Conservation (phyloP, 768 basidiomycete species). For the Mycena venus region DNA sequence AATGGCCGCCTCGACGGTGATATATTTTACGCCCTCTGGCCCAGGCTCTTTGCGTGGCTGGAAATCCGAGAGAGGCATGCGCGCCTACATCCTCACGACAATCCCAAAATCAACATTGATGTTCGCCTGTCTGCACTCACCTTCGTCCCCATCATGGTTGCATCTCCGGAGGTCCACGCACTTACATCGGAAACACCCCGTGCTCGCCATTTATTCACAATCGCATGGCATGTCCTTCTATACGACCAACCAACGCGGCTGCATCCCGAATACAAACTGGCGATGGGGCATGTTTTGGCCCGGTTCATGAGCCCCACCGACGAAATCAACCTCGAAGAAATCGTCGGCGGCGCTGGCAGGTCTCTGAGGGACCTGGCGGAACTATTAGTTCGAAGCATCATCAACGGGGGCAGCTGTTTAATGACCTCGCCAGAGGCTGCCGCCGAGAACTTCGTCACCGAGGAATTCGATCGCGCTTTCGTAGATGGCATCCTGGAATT, state of each 20-base stretch:
- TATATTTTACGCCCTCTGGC: not conserved
- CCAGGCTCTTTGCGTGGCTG: no score
- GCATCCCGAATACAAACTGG: not conserved
- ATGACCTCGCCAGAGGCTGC: not conserved
- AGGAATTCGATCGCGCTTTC: not conserved
- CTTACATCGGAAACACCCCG: not conserved
- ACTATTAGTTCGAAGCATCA: not conserved
- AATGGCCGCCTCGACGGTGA: not conserved
- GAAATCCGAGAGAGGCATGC: not conserved
- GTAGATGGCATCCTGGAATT: not conserved
- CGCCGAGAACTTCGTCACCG: not conserved
- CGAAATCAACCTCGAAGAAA: not conserved
- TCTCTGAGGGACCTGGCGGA: not conserved
- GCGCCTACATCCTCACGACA: not conserved
- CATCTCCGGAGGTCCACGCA: not conserved
- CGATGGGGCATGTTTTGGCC: not conserved
- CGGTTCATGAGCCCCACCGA: not conserved
- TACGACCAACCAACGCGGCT: not conserved
- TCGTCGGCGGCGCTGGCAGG: not conserved
- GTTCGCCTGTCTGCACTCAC: not conserved
- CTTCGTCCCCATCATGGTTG: not conserved
- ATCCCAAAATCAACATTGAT: not conserved
- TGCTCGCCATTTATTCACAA: not conserved
- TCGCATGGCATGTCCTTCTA: not conserved
- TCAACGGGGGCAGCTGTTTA: not conserved